A percentile compares a stretch with the other conserved stretches of the same genome.
Evolutionary conservation across 306 rosid species (phyloP).

Genomic region (Trifolium dubium): DNA sequence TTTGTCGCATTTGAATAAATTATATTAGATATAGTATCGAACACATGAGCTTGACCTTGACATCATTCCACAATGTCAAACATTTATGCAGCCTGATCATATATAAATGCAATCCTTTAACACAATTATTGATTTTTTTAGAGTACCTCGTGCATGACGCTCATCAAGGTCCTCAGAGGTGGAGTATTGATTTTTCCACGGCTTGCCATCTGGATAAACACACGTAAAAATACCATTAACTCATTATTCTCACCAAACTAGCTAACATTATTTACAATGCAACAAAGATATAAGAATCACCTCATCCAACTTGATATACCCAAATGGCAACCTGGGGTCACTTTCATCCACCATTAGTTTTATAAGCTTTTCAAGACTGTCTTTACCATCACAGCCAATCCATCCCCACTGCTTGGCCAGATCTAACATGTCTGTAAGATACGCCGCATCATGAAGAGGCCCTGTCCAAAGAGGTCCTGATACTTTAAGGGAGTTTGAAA

Average conservation of each 20-base stretch:
- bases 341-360: constrained; percentile 84
- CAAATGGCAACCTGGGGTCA: constrained; percentile 81
- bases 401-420: constrained; percentile 87
- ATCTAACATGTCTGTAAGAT: constrained; percentile 66
- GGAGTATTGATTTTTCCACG: constrained; percentile 89
- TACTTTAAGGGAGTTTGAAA: constrained; percentile 64
- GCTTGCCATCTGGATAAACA: constrained; percentile 73
- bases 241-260: constrained; percentile 10
- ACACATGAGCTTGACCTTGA: neutral
- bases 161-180: constrained; percentile 69
- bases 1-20: constrained; percentile 5
- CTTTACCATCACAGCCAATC: constrained; percentile 63
- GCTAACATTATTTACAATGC: constrained; percentile 20
- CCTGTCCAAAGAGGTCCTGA: constrained; percentile 99
- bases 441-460: constrained; percentile 74
- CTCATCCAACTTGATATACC: constrained; percentile 92
- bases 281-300: constrained; percentile 49
- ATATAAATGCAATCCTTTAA: constrained; percentile 17
- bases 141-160: constrained; percentile 66
- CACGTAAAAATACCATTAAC: constrained; percentile 4
- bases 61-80: constrained; percentile 21
- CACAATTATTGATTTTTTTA: neutral
- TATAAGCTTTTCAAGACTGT: constrained; percentile 78
- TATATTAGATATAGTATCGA: no score
- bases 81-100: constrained; percentile 10